phyloP scores from a whole-genome alignment of 179 eudicot genomes.

The Dionaea muscipula region DNA sequence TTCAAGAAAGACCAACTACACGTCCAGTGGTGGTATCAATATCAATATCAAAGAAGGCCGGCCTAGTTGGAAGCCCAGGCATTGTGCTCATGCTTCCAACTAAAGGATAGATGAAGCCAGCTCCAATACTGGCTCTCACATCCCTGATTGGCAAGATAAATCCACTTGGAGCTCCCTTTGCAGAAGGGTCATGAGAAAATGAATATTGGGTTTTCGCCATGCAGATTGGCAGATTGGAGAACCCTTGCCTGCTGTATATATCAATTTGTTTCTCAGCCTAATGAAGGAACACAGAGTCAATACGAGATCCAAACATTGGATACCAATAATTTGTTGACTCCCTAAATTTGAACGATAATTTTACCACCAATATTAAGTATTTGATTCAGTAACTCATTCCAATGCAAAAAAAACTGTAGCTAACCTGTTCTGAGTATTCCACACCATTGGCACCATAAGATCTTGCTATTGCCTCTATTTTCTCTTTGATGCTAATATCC shows the following conservation, averaged over 20 bases:
- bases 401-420: not conserved
- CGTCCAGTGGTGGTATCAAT: slow-evolving; percentile 67
- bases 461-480: slow-evolving; percentile 84
- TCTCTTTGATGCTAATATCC: slow-evolving; percentile 78
- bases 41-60: slow-evolving; percentile 93
- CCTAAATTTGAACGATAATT: no score
- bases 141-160: slow-evolving; percentile 82
- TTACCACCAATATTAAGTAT: no score
- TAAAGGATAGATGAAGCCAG: slow-evolving; percentile 87
- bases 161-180: slow-evolving; percentile 82
- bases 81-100: slow-evolving; percentile 98
- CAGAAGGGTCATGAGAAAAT: slow-evolving; percentile 63
- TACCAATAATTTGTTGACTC: no score
- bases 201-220: slow-evolving; percentile 98
- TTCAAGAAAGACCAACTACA: slow-evolving; percentile 82
- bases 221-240: slow-evolving; percentile 75
- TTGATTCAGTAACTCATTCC: no score
- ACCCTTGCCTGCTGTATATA: slow-evolving; percentile 83
- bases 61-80: slow-evolving; percentile 98
- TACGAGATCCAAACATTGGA: no score
- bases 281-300: not conserved
- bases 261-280: slow-evolving; percentile 95
- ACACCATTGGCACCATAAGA: slow-evolving; percentile 96
- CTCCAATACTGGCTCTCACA: slow-evolving; percentile 86
- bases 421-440: slow-evolving; percentile 81